Conservation (phyloP, 2,329 filamentous ascomycete species). For the Pyrenophora teres region DNA sequence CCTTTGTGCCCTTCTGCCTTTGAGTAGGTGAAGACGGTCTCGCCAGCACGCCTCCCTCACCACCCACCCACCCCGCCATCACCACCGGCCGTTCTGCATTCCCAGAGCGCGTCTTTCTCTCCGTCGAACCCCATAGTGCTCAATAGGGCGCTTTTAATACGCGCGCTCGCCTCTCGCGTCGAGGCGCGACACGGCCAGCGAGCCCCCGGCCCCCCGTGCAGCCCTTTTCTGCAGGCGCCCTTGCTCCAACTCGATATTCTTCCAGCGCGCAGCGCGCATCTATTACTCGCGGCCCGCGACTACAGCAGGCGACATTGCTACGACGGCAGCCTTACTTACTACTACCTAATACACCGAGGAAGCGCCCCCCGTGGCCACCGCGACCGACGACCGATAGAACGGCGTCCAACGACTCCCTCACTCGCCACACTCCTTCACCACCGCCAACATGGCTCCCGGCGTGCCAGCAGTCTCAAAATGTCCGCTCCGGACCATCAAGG, state of each 20-base stretch:
- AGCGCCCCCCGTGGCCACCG: conserved; percentile 38
- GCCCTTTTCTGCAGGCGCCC: conserved; percentile 34
- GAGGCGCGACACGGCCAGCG: conserved; percentile 36
- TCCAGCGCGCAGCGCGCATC: conserved; percentile 43
- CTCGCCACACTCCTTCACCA: conserved; percentile 13
- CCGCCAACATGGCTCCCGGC: conserved; percentile 75
- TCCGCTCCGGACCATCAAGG: conserved; percentile 95
- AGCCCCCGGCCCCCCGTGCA: conserved; percentile 35
- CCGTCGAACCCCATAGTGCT: conserved; percentile 31
- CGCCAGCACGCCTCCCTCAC: conserved; percentile 30
- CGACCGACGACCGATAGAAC: conserved; percentile 30
- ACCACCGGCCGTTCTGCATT: conserved; percentile 38
- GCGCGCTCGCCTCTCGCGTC: conserved; percentile 30
- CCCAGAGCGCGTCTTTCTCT: conserved; percentile 42
- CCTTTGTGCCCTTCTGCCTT: conserved; percentile 23
- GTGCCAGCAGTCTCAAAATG: conserved; percentile 70
- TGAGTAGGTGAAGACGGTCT: conserved; percentile 8
- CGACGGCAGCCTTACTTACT: conserved; percentile 22
- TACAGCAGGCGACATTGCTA: conserved; percentile 22
- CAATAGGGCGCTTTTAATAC: conserved; percentile 28
- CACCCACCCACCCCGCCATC: conserved; percentile 36
- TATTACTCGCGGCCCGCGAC: conserved; percentile 16
- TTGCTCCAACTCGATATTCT: conserved; percentile 37
- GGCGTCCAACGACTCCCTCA: conserved; percentile 10
- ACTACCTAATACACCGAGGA: conserved; percentile 25